Conservation (phyloP, 306 rosid species). For the Corylus americana region DNA sequence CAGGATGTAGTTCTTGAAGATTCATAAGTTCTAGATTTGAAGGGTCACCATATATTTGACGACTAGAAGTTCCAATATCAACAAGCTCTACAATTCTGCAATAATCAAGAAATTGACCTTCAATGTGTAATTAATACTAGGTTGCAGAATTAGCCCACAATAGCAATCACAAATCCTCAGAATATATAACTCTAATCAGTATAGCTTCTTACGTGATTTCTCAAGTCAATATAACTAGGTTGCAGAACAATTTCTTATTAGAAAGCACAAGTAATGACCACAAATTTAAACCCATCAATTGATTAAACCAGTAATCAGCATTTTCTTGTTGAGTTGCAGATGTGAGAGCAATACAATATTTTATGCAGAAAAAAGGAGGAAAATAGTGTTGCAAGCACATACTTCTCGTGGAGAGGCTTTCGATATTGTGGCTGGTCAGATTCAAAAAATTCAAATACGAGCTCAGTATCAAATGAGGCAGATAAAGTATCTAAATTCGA, state of each 20-base stretch:
- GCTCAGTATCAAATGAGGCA: constrained; percentile 5
- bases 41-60: constrained; percentile 13
- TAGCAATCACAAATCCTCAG: not conserved
- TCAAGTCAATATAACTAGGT: not conserved
- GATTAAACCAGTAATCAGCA: not conserved
- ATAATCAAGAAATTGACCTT: constrained; percentile 2
- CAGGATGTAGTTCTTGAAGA: constrained; percentile 26
- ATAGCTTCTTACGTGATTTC: not conserved
- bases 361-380: not conserved
- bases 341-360: constrained; percentile 10
- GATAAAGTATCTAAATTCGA: not conserved
- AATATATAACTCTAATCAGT: not conserved
- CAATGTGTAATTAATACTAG: not conserved
- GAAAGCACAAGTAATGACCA: not conserved
- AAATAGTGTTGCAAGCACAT: constrained; percentile 1
- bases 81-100: constrained; percentile 28
- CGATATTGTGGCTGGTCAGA: constrained; percentile 24
- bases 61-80: constrained; percentile 9
- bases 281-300: not conserved
- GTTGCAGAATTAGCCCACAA: not conserved
- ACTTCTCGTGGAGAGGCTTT: constrained; percentile 17
- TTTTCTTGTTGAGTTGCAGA: not conserved
- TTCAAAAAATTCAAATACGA: constrained; percentile 28
- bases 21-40: constrained; percentile 17
- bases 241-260: not conserved